Percentiles rank a stretch among this genome's conserved stretches.
These are phyloP conservation scores for Pichia kluyveri DNA, from an alignment of 805 yeast genomes.

Conservation along the genomic window DNA sequence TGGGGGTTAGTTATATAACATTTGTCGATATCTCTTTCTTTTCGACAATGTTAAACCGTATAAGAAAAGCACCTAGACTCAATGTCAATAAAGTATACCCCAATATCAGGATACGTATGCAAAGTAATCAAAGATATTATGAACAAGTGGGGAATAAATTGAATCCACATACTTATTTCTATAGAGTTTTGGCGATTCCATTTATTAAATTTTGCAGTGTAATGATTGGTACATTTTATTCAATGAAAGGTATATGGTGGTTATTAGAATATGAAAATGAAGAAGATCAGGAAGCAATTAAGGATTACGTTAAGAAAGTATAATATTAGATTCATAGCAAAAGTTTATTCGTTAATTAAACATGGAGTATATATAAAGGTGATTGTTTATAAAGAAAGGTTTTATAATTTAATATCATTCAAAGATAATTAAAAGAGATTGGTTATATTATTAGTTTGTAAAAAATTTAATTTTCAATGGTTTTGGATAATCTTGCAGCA, in stretches of 20 bases:
- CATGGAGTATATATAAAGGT: not conserved
- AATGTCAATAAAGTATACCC: too few relatives aligned
- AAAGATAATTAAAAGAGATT: not conserved
- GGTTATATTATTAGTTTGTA: slow-evolving; percentile 5
- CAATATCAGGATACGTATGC: not conserved
- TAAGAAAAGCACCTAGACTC: too few relatives aligned
- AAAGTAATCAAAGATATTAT: slow-evolving; percentile 6
- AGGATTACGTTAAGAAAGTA: not conserved
- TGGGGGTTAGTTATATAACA: too few relatives aligned
- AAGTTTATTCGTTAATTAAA: not conserved
- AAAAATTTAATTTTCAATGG: slow-evolving; percentile 1
- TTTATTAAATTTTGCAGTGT: slow-evolving; percentile 34
- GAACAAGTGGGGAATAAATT: slow-evolving; percentile 11
- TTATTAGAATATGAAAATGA: slow-evolving; percentile 25
- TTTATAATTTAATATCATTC: not conserved
- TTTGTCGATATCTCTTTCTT: too few relatives aligned
- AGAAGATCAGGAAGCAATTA: not conserved
- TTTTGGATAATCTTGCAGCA: slow-evolving; percentile 32
- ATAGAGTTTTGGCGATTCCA: slow-evolving; percentile 39
- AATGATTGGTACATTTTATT: slow-evolving; percentile 39
- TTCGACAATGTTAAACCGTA: too few relatives aligned
- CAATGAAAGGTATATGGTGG: slow-evolving; percentile 36
- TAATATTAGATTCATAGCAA: too few relatives aligned
- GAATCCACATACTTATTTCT: slow-evolving; percentile 30
- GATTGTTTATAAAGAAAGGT: not conserved